phyloP scores from a whole-genome alignment of 192 early-diverging fungal species.

The Lunasporangiospora selenospora region DNA sequence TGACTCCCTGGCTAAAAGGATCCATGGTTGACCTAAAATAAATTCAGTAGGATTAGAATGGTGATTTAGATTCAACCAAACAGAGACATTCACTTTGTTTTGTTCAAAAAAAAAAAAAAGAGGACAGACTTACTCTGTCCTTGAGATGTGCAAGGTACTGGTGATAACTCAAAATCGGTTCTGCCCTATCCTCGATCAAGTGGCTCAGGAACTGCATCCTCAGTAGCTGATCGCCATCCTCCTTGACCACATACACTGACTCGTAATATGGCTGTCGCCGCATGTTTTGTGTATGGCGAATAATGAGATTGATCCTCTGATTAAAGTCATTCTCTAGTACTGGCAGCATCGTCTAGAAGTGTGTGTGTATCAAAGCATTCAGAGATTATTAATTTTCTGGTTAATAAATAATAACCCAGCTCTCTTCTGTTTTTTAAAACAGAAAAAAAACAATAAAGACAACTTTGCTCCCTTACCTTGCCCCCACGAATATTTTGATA shows the following conservation, averaged over 20 bases:
- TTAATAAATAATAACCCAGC: no score
- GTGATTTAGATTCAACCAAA: no score
- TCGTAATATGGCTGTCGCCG: constrained; percentile 76
- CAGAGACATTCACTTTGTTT: no score
- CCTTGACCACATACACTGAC: constrained; percentile 86
- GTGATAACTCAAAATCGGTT: constrained; percentile 76
- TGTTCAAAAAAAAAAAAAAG: no score
- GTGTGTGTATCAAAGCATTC: neutral
- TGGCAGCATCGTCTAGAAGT: constrained; percentile 68
- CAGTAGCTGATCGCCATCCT: constrained; percentile 88
- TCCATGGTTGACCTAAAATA: constrained; percentile 9
- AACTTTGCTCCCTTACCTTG: constrained; percentile 65
- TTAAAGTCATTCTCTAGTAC: constrained; percentile 74
- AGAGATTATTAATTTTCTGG: neutral
- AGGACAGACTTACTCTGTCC: constrained; percentile 67
- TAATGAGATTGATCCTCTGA: constrained; percentile 74
- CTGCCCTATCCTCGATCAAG: constrained; percentile 92
- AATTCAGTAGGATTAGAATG: no score
- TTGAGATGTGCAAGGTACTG: constrained; percentile 79
- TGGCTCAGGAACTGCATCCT: constrained; percentile 87
- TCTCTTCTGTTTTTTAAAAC: no score
- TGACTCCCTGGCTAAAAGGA: no score
- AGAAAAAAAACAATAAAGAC: no score
- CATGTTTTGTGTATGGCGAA: constrained; percentile 73
- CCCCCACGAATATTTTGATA: constrained; percentile 83